Conservation (phyloP, 176 grass and related monocot species). For the Oryza brachyantha region DNA sequence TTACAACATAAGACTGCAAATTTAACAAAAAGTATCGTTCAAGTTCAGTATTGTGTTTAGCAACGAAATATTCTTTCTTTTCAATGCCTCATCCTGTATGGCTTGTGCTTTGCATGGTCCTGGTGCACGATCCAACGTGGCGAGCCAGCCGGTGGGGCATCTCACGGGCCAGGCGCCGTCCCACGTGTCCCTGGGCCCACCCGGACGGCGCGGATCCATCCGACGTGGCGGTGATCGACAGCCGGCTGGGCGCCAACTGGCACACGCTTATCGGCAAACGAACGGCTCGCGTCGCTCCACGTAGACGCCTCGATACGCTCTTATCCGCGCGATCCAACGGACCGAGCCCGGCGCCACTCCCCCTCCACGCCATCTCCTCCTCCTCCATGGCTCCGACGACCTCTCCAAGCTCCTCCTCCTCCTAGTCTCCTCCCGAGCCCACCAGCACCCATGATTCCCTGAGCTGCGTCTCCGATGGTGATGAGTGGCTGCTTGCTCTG, state of each 20-base stretch:
- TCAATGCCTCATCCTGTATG: neutral
- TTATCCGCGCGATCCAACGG: slow-evolving; percentile 72
- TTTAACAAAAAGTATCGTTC: neutral
- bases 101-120: neutral
- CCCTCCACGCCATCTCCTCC: neutral
- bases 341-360: slow-evolving; percentile 22
- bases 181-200: slow-evolving; percentile 35
- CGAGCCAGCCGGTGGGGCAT: no score
- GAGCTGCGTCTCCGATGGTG: neutral
- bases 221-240: slow-evolving; percentile 31
- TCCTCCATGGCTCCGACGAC: neutral
- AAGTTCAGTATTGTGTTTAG: neutral
- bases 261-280: slow-evolving; percentile 49
- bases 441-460: neutral
- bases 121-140: slow-evolving; percentile 2
- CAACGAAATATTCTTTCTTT: neutral
- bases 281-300: slow-evolving; percentile 35
- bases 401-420: neutral
- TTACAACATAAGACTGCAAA: neutral
- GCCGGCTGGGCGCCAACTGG: slow-evolving; percentile 9
- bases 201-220: slow-evolving; percentile 14
- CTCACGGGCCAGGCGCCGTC: slow-evolving; percentile 9
- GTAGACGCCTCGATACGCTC: slow-evolving; percentile 42
- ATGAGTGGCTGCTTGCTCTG: slow-evolving; percentile 5
- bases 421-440: slow-evolving; percentile 2